Percentiles rank a stretch among this genome's conserved stretches.
These are phyloP conservation scores for Cyclospora cayetanensis DNA, from an alignment of 169 alveolate species.

Conservation along the genomic window DNA sequence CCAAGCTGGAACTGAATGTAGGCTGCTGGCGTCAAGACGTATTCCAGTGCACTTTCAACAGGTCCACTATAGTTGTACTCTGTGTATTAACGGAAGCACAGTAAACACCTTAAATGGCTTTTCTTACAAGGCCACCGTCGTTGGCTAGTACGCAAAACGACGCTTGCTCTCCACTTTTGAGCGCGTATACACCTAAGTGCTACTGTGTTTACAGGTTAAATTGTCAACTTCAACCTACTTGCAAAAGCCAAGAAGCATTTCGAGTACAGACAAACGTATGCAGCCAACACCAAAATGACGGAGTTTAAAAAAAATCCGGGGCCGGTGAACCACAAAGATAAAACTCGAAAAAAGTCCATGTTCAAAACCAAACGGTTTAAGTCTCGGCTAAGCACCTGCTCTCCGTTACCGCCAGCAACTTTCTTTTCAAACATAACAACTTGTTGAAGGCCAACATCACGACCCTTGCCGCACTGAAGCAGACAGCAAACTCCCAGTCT, in stretches of 20 bases:
- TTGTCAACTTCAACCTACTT: slow-evolving; percentile 10
- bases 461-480: slow-evolving; percentile 74
- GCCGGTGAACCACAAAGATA: slow-evolving; percentile 70
- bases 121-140: not conserved
- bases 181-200: not conserved
- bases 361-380: slow-evolving; percentile 58
- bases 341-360: slow-evolving; percentile 70
- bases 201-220: not conserved
- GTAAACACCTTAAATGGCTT: not conserved
- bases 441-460: slow-evolving; percentile 71
- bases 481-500: too few relatives aligned
- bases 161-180: not conserved
- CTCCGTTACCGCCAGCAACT: slow-evolving; percentile 72
- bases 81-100: slow-evolving; percentile 3
- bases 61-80: slow-evolving; percentile 69
- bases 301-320: slow-evolving; percentile 67
- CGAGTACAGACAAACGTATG: slow-evolving; percentile 65
- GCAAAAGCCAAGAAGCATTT: slow-evolving; percentile 63
- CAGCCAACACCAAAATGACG: slow-evolving; percentile 65
- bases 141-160: not conserved
- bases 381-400: slow-evolving; percentile 70
- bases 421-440: slow-evolving; percentile 71
- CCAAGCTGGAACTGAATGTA: slow-evolving; percentile 73
- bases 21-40: slow-evolving; percentile 69
- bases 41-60: slow-evolving; percentile 64